Evolutionary conservation across 139 green algal genomes (phyloP).

Genomic region (Micromonas pusilla): DNA sequence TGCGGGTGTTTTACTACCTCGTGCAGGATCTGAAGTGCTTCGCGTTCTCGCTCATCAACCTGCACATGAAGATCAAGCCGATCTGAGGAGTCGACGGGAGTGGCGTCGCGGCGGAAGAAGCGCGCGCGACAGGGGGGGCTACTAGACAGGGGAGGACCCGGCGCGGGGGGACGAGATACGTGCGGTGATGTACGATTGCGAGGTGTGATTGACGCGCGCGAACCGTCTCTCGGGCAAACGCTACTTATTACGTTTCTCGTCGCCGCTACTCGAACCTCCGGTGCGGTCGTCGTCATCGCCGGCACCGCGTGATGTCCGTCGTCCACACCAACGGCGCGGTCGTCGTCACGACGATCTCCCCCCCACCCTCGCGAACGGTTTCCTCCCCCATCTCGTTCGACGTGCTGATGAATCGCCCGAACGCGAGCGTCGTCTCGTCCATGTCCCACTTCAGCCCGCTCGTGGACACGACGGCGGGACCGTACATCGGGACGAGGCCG

Average conservation of each 20-base stretch:
- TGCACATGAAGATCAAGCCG: conserved; percentile 95
- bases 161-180: background rate
- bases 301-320: conserved; percentile 40
- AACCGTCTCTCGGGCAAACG: background rate
- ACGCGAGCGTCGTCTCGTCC: conserved; percentile 45
- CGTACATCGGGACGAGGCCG: conserved; percentile 69
- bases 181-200: background rate
- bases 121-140: background rate
- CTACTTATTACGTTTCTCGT: too few species aligned
- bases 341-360: conserved; percentile 49
- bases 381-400: conserved; percentile 55
- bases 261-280: background rate
- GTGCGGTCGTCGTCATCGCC: background rate
- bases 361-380: background rate
- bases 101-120: background rate
- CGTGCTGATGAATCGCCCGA: conserved; percentile 66
- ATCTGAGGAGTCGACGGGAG: conserved; percentile 33
- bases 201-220: background rate
- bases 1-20: conserved; percentile 96
- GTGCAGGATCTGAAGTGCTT: conserved; percentile 96
- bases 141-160: background rate
- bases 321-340: conserved; percentile 65
- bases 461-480: conserved; percentile 46
- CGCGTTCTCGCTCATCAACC: conserved; percentile 83
- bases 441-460: conserved; percentile 81